Evolutionary conservation across 306 rosid species (phyloP).

Genomic region (Quercus variabilis): DNA sequence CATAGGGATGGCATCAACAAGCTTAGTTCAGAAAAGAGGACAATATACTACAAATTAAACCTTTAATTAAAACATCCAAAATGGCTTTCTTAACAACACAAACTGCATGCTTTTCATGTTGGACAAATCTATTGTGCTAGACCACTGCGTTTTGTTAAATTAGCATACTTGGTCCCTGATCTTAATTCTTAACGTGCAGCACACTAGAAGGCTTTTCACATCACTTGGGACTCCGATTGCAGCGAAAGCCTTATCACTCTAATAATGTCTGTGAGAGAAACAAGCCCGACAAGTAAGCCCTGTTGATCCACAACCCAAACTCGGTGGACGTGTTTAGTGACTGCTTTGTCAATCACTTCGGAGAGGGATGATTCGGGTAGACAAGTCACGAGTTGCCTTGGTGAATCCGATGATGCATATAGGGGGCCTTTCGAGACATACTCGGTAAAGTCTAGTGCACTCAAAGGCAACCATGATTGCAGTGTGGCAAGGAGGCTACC

Average conservation of each 20-base stretch:
- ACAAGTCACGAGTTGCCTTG: slow-evolving; percentile 63
- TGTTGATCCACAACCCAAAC: slow-evolving; percentile 76
- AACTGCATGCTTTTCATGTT: too few relatives aligned
- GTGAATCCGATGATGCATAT: slow-evolving; percentile 5
- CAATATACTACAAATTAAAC: too few relatives aligned
- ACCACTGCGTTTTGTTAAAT: too few relatives aligned
- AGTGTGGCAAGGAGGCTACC: slow-evolving; percentile 61
- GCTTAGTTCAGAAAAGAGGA: too few relatives aligned
- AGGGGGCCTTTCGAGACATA: slow-evolving; percentile 34
- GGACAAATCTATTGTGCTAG: too few relatives aligned
- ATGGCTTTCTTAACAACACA: too few relatives aligned
- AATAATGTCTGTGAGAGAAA: slow-evolving; percentile 66
- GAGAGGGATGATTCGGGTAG: slow-evolving; percentile 37
- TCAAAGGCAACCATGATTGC: slow-evolving; percentile 67
- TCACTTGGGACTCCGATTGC: slow-evolving; percentile 6
- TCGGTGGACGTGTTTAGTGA: slow-evolving; percentile 66
- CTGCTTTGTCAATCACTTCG: slow-evolving; percentile 56
- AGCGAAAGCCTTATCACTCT: slow-evolving; percentile 57
- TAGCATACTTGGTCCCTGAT: too few relatives aligned
- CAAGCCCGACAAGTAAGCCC: slow-evolving; percentile 67
- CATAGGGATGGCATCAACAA: too few relatives aligned
- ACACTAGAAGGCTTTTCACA: neutral
- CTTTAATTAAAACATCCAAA: too few relatives aligned
- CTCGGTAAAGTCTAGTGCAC: slow-evolving; percentile 62
- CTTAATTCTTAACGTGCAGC: neutral